Evolutionary conservation across 2,329 filamentous ascomycete genomes (phyloP), one percentile per base, ranked within the genome.

Genomic region (Phaeosphaeriaceae sp.): DNA sequence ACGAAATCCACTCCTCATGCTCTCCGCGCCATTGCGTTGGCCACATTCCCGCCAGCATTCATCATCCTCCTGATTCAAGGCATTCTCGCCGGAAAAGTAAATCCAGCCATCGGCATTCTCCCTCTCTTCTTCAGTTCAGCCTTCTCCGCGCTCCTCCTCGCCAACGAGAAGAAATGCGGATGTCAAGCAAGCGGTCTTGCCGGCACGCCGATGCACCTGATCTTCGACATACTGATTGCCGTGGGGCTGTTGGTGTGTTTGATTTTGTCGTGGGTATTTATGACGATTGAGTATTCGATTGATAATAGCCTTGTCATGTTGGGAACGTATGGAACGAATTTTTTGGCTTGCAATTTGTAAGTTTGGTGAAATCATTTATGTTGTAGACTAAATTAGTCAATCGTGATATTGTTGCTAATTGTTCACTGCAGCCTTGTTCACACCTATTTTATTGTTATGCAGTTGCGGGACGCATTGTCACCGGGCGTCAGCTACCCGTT

Each of bases 31-130:
- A 44, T 68, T 2, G 61, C 56, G 7, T 38, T 68, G 28, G 42
- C 56, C 4, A 55, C 50, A 13, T 68, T 68, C 44, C 48, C 56
- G 1, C 65, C 64, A 0, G 64, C 52, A 2, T 70, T 71, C 35
- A 7, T 65, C 38, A 36, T 71, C 11, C 56, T 71, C 2, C 54
- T 70, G 17, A 60, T 68, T 33, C 50, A 60, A 16, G 65, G 65
- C 35, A 57, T 70, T 16, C n/a, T 39, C 3, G 52, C 59, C 2
- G 4, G 35, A 2, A 16, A 47, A 9, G 64, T 66, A 1, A 66
- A 68, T 23, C 67, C 67, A 2, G 63, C 66, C 8, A 66, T 70
- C 36, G 60, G 61, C 5, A 54, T 71, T 21, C 26, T 71, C 0
- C 67, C 67, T 0, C 54, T 71, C 4, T 66, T 66, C 47, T 57